phyloP scores from a whole-genome alignment of 2,329 filamentous ascomycete genomes.

The Didymella glomerata region DNA sequence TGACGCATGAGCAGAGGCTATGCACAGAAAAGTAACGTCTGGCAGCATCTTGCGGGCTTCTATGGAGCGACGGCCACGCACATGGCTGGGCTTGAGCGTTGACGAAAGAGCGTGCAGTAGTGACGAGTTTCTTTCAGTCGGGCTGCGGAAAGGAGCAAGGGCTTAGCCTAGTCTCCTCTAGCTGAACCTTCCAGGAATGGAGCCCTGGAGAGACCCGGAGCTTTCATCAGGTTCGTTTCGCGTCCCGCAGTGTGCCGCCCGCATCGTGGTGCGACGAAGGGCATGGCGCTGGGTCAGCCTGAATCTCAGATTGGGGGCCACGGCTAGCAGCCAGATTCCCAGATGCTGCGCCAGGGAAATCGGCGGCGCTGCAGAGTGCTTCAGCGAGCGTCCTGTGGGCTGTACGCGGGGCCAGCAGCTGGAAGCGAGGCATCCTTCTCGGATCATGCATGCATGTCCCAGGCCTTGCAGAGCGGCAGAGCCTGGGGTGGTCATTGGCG shows the following conservation, averaged over 20 bases:
- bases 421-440: constrained; percentile 18
- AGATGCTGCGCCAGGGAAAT: constrained; percentile 1
- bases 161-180: constrained; percentile 6
- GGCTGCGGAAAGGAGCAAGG: constrained; percentile 16
- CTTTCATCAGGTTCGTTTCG: constrained; percentile 9
- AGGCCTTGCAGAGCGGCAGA: constrained; percentile 14
- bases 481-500: constrained; percentile 9
- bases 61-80: constrained; percentile 7
- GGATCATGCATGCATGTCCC: constrained; percentile 16
- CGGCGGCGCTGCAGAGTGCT: background rate
- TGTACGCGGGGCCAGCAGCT: constrained; percentile 11
- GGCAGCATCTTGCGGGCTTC: constrained; percentile 2
- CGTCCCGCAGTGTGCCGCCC: constrained; percentile 10
- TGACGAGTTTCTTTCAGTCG: constrained; percentile 6
- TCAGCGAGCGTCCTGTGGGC: constrained; percentile 1
- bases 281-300: background rate
- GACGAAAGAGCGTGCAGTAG: constrained; percentile 16
- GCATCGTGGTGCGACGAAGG: constrained; percentile 2
- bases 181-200: constrained; percentile 11
- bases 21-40: constrained; percentile 6
- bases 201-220: constrained; percentile 9
- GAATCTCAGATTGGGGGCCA: background rate
- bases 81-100: constrained; percentile 19
- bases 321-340: background rate
- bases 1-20: constrained; percentile 10